These are phyloP conservation scores for Phaeodactylum tricornutum DNA, from an alignment of 108 stramenopile species.

Conservation along the genomic window DNA sequence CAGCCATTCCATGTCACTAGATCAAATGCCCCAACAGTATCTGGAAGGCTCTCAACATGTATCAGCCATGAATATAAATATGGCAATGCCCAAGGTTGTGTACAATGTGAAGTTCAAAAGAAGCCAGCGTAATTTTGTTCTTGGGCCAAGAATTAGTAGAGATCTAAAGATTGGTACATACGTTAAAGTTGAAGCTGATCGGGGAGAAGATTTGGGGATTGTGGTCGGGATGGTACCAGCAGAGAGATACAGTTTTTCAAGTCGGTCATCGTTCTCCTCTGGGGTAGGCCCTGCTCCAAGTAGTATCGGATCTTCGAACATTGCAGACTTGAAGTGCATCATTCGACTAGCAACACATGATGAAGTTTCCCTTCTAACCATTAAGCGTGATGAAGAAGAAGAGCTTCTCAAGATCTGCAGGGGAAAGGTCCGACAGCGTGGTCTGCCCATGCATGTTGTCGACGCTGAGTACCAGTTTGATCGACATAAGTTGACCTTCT, in stretches of 20 bases:
- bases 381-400: slow-evolving; percentile 87
- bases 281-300: slow-evolving; percentile 19
- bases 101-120: slow-evolving; percentile 93
- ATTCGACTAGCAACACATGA: slow-evolving; percentile 81
- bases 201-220: slow-evolving; percentile 94
- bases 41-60: slow-evolving; percentile 11
- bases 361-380: slow-evolving; percentile 69
- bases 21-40: slow-evolving; percentile 9
- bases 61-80: slow-evolving; percentile 24
- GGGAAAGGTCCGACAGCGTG: slow-evolving; percentile 80
- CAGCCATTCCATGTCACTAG: slow-evolving; percentile 5
- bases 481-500: slow-evolving; percentile 95
- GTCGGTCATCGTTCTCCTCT: slow-evolving; percentile 10
- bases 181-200: slow-evolving; percentile 97
- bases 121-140: slow-evolving; percentile 74
- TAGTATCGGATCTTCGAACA: slow-evolving; percentile 12
- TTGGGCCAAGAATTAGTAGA: slow-evolving; percentile 48
- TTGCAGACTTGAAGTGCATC: slow-evolving; percentile 71
- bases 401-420: slow-evolving; percentile 87
- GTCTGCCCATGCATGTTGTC: slow-evolving; percentile 88
- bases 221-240: slow-evolving; percentile 61
- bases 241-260: slow-evolving; percentile 36
- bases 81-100: slow-evolving; percentile 53
- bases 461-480: slow-evolving; percentile 98
- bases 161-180: slow-evolving; percentile 86